phyloP scores from a whole-genome alignment of 768 basidiomycete species.

The button mushroom (Agaricus bisporus) region DNA sequence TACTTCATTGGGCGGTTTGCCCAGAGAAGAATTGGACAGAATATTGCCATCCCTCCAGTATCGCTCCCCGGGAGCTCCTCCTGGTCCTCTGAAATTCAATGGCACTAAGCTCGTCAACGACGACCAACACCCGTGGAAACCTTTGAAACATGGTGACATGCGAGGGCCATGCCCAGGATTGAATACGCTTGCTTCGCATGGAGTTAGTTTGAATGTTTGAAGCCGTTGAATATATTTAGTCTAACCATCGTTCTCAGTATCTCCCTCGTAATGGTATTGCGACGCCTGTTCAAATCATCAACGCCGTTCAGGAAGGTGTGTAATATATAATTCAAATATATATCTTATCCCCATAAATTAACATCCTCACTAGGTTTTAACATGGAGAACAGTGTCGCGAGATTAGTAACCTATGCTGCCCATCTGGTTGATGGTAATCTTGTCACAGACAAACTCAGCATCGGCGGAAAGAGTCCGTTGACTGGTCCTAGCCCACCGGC shows the following conservation, averaged over 20 bases:
- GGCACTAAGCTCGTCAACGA: constrained; percentile 14
- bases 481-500: constrained; percentile 15
- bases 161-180: too few species aligned
- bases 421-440: constrained; percentile 15
- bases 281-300: constrained; percentile 12
- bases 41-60: constrained; percentile 10
- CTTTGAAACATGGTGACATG: constrained; percentile 3
- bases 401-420: constrained; percentile 14
- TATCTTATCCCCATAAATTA: too few species aligned
- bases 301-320: constrained; percentile 14
- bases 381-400: constrained; percentile 13
- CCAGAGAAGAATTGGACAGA: constrained; percentile 15
- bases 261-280: constrained; percentile 14
- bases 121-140: constrained; percentile 15
- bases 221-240: background rate
- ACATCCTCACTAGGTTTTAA: constrained; percentile 11
- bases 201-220: background rate
- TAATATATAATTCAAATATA: background rate
- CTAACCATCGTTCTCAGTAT: constrained; percentile 6
- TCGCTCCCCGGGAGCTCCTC: constrained; percentile 10
- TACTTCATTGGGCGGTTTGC: constrained; percentile 19
- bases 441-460: constrained; percentile 12
- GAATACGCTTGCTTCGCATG: too few species aligned
- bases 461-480: constrained; percentile 12
- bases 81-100: constrained; percentile 4